Evolutionary conservation across 495 filamentous ascomycete species (phyloP).

Genomic region (Aspergillus leporis): DNA sequence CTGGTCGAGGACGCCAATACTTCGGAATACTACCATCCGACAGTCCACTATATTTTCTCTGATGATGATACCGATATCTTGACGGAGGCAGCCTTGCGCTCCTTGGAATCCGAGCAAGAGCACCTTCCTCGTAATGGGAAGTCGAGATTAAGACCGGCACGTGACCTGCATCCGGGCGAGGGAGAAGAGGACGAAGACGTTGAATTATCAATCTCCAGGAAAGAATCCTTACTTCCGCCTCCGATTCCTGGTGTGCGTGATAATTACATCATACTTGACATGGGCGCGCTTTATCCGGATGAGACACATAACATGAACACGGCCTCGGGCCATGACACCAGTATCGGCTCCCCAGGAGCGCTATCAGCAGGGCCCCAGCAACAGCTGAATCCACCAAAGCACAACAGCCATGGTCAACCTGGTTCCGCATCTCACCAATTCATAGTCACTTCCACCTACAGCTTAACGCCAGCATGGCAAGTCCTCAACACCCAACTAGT

Average conservation of each 20-base stretch:
- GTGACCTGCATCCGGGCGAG: conserved; percentile 13
- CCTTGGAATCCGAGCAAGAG: conserved; percentile 38
- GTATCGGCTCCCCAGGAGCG: conserved; percentile 12
- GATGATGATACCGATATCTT: conserved; percentile 71
- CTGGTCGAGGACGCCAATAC: conserved; percentile 50
- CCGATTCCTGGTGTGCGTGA: conserved; percentile 42
- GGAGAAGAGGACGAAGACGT: conserved; percentile 15
- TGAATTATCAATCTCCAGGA: conserved; percentile 13
- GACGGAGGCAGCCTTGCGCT: conserved; percentile 53
- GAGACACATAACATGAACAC: conserved; percentile 3
- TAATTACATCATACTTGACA: conserved; percentile 45
- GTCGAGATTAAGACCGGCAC: conserved; percentile 14
- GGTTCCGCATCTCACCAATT: conserved; percentile 24
- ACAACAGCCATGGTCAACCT: conserved; percentile 44
- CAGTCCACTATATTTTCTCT: conserved; percentile 86
- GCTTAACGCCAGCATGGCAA: conserved; percentile 54
- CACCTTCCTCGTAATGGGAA: conserved; percentile 16
- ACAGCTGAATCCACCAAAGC: conserved; percentile 1
- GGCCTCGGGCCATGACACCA: background rate
- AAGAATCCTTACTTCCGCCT: conserved; percentile 37
- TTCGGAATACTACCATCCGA: conserved; percentile 66
- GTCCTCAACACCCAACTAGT: conserved; percentile 50
- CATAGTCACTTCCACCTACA: conserved; percentile 47
- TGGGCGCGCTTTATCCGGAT: conserved; percentile 28
- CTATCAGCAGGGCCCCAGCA: conserved; percentile 7